Conservation (phyloP, 1,284 basidiomycete genomes). For the Rhodofomes roseus region DNA sequence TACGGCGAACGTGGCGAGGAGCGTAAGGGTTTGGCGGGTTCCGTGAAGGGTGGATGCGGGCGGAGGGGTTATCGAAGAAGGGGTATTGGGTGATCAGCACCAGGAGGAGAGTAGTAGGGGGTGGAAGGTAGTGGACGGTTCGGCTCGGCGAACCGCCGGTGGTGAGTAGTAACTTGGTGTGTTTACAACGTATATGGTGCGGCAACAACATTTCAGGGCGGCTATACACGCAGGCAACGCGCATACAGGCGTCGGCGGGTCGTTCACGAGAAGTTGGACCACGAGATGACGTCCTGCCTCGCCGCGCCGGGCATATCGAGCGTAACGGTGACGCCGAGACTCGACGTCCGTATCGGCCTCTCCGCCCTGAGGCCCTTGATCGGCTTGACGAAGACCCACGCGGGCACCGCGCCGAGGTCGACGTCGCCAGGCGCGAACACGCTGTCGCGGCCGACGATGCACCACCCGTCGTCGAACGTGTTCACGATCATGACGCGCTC, state of each 20-base stretch:
- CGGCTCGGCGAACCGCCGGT: not conserved
- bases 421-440: constrained; percentile 43
- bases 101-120: not conserved
- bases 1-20: not conserved
- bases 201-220: not conserved
- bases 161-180: not conserved
- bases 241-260: not conserved
- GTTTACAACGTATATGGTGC: not conserved
- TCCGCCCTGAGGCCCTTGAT: constrained; percentile 53
- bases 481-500: constrained; percentile 59
- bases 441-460: constrained; percentile 57
- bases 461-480: constrained; percentile 72
- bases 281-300: constrained; percentile 54
- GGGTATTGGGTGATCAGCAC: not conserved
- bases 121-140: not conserved
- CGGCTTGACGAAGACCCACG: constrained; percentile 68
- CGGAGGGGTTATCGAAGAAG: not conserved
- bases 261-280: constrained; percentile 56
- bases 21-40: too few relatives aligned
- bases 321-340: constrained; percentile 57
- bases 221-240: not conserved
- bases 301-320: constrained; percentile 38
- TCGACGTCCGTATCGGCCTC: constrained; percentile 58
- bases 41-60: not conserved
- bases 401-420: constrained; percentile 65